Percentiles rank a stretch among this genome's conserved stretches.
These are phyloP conservation scores for Cyclanthera cordifolia DNA, from an alignment of 306 rosid genomes.

Conservation along the genomic window DNA sequence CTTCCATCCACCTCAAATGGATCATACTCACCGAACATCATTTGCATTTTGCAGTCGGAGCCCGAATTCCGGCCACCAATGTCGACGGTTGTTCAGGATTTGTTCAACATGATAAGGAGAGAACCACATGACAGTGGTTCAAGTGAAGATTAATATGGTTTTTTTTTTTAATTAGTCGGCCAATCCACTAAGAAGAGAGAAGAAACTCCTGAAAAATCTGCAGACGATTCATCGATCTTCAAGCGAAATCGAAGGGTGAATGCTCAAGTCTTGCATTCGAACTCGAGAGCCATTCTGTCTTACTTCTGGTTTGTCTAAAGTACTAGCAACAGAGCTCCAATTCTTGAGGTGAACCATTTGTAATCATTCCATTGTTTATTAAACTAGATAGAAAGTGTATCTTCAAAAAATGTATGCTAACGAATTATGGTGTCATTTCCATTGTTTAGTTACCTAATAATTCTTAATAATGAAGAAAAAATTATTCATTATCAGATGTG, in stretches of 20 bases:
- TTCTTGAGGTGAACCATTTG: conserved; percentile 14
- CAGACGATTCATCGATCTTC: neutral
- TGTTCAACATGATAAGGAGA: conserved; percentile 63
- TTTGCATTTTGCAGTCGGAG: conserved; percentile 45
- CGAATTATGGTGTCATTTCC: conserved; percentile 1
- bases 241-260: neutral
- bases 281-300: neutral
- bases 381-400: neutral
- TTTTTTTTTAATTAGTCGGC: conserved; percentile 8
- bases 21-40: conserved; percentile 12
- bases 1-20: conserved; percentile 1
- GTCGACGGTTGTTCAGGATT: conserved; percentile 86
- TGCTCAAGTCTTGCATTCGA: neutral
- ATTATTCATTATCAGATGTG: neutral
- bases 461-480: neutral
- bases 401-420: conserved; percentile 8
- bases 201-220: conserved; percentile 21
- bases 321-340: conserved; percentile 12
- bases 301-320: neutral
- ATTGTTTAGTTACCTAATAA: neutral
- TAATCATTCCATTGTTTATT: conserved; percentile 13
- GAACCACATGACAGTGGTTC: conserved; percentile 50
- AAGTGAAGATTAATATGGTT: conserved; percentile 37
- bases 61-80: conserved; percentile 89
- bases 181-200: conserved; percentile 13